Evolutionary conservation across 495 filamentous ascomycete species (phyloP), one percentile per base, ranked within the genome.

Genomic region (Tuber calosporum): DNA sequence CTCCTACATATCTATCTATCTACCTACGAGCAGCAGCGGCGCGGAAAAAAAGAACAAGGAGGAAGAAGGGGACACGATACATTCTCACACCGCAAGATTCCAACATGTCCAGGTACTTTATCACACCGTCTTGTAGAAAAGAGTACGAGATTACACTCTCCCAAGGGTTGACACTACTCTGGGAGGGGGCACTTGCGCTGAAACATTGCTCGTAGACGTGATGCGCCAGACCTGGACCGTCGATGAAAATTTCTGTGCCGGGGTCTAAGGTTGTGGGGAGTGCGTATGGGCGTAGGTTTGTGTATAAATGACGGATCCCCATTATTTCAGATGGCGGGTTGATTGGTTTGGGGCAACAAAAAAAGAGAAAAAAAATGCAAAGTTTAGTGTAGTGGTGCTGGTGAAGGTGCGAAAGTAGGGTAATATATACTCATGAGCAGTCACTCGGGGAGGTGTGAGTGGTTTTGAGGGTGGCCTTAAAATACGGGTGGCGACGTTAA

Each of bases 211-310:
- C 82, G 67, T 90, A 88, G 48, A 94, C 83, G 79, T 92, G 87
- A 76, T 93, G 89, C 7, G 91, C 90, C 30, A 96, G 84, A 19
- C 87, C 89, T 0, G 92, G 92, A 0, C 92, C 92, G 75, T 96
- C 92, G 69, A 96, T 87, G 45, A 90, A 88, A 8, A 91, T 84
- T 17, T 71, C 36, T 0, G 72, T 76, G 62, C 80, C 74, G 19
- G 82, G 79, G 4, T 74, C 74, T 26, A 93, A 82, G n/a, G 82
- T 69, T 13, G 84, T 83, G 8, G 81, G 79, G 40, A 85, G 80
- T 0, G 89, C 86, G 81, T 88, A 90, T 3, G 87, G 89, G 39
- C 85, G 82, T 26, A 94, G 78, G 67, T 87, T 85, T 0, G 83
- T 82, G 72, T 84, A 87, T 19, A 96, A 82, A 67, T 86, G 85